Base-by-base conservation (phyloP, 495 filamentous ascomycete species). In the Polyplosphaeria fusca region DNA sequence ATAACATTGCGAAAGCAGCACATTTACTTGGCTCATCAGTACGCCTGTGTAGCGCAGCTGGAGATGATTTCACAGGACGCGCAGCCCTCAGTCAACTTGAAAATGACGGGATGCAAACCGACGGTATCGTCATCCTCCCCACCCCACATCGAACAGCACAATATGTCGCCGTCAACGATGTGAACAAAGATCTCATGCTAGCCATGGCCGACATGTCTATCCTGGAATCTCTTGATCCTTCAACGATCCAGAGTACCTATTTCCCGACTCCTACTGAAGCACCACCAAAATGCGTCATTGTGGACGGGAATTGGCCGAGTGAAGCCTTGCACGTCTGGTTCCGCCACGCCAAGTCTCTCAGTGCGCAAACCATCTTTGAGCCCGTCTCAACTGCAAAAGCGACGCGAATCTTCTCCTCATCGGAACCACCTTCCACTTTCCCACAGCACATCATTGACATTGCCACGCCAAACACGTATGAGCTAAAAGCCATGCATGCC, bases 191-290 rank as follows among this genome's bases (percentile, higher is more conserved):
- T 52, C 79, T 98, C 9, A 76, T 87, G 2, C 67, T 95, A 40
- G 91, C 89, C 47, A 94, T 96, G 87, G 89, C 93, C 16, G 93
- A 98, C 67, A 96, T 97, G 89, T 76, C 74, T 46, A 93, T 98
- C 66, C 77, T 96, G 55, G 83, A 89, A 47, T 73, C 5, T 63
- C 73, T n/a, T 64, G 70, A 35, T n/a, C 22, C 51, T n/a, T 27
- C 24, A 3, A 39, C 13, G 11, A 43, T 65, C 1, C n/a, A 43
- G 19, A 30, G 19, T 18, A 51, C 35, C 11, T 63, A 49, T 51
- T 47, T 60, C 40, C 68, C 5, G 64, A 71, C 20, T 25, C 25
- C 43, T 27, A 37, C 9, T 7, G 9, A 32, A 22, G 22, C 13
- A 22, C 19, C 35, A 41, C 86, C 89, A 2, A 81, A 81, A 57